Percentiles rank a stretch among this genome's conserved stretches.
phyloP scores from a whole-genome alignment of 495 filamentous ascomycete genomes.

The Oidiodendron maius region DNA sequence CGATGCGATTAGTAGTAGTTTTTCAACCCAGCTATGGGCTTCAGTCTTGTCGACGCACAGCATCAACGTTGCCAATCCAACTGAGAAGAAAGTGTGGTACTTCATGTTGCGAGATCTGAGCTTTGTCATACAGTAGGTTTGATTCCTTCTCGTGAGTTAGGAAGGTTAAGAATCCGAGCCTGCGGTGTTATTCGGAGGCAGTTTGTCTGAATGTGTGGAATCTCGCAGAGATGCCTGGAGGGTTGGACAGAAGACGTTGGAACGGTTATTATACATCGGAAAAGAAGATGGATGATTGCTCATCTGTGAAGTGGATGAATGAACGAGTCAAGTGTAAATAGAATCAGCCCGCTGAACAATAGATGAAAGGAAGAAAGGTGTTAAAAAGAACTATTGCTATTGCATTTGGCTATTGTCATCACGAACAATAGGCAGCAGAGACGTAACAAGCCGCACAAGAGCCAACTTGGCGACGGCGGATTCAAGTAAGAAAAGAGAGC shows the following conservation, averaged over 20 bases:
- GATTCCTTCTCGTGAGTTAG: slow-evolving; percentile 9
- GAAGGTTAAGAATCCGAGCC: slow-evolving; percentile 6
- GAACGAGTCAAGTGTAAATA: slow-evolving; percentile 19
- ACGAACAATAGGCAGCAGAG: too few relatives aligned
- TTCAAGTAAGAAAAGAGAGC: slow-evolving; percentile 6
- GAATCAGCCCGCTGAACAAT: slow-evolving; percentile 7
- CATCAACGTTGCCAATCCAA: slow-evolving; percentile 1
- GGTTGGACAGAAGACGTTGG: too few relatives aligned
- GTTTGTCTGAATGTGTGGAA: neutral
- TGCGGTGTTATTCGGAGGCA: too few relatives aligned
- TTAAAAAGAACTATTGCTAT: slow-evolving; percentile 2
- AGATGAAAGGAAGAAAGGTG: neutral
- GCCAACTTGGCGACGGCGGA: neutral
- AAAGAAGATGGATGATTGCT: neutral
- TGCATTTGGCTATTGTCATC: slow-evolving; percentile 15
- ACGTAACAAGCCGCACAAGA: too few relatives aligned
- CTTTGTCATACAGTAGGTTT: too few relatives aligned
- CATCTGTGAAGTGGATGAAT: slow-evolving; percentile 11
- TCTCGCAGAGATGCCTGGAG: too few relatives aligned
- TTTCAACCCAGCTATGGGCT: slow-evolving; percentile 60
- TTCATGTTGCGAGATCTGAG: too few relatives aligned
- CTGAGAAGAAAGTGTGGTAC: neutral
- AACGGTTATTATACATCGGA: too few relatives aligned
- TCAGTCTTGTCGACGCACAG: neutral
- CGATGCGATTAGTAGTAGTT: slow-evolving; percentile 58